These are phyloP conservation scores for Delitschia confertaspora DNA, from an alignment of 495 filamentous ascomycete genomes.

Conservation along the genomic window DNA sequence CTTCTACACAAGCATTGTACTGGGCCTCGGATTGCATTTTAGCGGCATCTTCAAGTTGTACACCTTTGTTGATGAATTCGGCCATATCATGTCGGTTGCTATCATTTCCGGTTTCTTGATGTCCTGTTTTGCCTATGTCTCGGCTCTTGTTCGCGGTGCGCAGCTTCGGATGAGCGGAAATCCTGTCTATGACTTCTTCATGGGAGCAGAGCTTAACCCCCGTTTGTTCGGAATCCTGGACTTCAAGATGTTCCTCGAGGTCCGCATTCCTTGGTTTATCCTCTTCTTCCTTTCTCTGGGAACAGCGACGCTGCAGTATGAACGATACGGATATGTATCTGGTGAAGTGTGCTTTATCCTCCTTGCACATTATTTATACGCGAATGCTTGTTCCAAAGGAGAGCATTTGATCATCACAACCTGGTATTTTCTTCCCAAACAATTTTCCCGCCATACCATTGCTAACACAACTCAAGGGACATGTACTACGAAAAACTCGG, in stretches of 20 bases:
- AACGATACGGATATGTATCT: constrained; percentile 81
- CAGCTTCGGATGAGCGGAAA: constrained; percentile 88
- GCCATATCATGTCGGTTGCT: constrained; percentile 77
- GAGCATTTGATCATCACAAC: constrained; percentile 91
- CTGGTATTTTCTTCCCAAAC: constrained; percentile 47
- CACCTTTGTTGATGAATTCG: constrained; percentile 92
- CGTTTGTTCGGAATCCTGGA: constrained; percentile 88
- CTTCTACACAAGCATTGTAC: constrained; percentile 73
- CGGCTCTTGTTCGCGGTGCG: constrained; percentile 67
- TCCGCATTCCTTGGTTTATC: constrained; percentile 94
- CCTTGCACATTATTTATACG: constrained; percentile 92
- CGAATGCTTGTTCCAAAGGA: constrained; percentile 92
- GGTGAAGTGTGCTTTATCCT: constrained; percentile 81
- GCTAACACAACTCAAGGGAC: constrained; percentile 45
- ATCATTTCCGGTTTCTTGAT: constrained; percentile 81
- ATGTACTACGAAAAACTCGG: constrained; percentile 99
- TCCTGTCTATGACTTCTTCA: constrained; percentile 95
- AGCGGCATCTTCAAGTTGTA: constrained; percentile 82
- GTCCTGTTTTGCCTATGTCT: constrained; percentile 73
- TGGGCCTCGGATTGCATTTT: constrained; percentile 62
- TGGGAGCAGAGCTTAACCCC: constrained; percentile 96
- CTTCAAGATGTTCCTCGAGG: constrained; percentile 99
- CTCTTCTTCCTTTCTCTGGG: constrained; percentile 70
- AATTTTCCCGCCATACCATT: constrained; percentile 13
- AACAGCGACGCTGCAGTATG: constrained; percentile 79